Evolutionary conservation across 2,329 filamentous ascomycete species (phyloP), one percentile per base, ranked within the genome.

Genomic region (Ploettnerulaceae sp.): DNA sequence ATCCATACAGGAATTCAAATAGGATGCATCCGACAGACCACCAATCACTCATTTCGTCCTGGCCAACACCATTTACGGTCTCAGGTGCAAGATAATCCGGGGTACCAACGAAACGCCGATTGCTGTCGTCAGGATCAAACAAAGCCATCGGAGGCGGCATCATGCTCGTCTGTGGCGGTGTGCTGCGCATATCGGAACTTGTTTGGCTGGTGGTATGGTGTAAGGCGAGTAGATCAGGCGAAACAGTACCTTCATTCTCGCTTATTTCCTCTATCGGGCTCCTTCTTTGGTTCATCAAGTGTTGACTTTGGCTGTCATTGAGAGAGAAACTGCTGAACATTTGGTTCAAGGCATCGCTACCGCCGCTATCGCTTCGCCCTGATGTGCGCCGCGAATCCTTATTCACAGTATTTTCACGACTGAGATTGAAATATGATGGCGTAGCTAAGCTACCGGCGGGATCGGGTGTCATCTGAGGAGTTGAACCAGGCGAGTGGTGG

Each of bases 11-110:
- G 56, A 95, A 96, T 61, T 98, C 93, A 60, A 96, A 98, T 67
- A 97, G 72, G 58, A 98, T 97, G 65, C 94, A 98, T 1, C 93
- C 93, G n/a, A 98, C 76, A 17, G 93, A 97, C 93, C 93, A 98
- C 93, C 93, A 98, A 80, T 98, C 93, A 63, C 93, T 97, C 57
- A 91, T 93, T 66, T 97, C 91, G 61, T 98, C 93, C 66, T 98
- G 93, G 1, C 91, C 89, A 56, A 89, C 82, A 39, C 94, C 93
- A 55, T 89, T 90, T 62, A 98, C 95, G 0, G 94, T 98, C 64
- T 98, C 94, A 0, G 93, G 93, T 0, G 93, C 93, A 11, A 98
- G 77, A 63, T 98, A 98, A 66, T 98, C 93, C 0, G 93, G 93
- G 0, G 93, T 98, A 24, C 93, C 93, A 7, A 98, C 93, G 59